Evolutionary conservation across 345 rosid genomes (phyloP).

Genomic region (Fremontodendron californicum): DNA sequence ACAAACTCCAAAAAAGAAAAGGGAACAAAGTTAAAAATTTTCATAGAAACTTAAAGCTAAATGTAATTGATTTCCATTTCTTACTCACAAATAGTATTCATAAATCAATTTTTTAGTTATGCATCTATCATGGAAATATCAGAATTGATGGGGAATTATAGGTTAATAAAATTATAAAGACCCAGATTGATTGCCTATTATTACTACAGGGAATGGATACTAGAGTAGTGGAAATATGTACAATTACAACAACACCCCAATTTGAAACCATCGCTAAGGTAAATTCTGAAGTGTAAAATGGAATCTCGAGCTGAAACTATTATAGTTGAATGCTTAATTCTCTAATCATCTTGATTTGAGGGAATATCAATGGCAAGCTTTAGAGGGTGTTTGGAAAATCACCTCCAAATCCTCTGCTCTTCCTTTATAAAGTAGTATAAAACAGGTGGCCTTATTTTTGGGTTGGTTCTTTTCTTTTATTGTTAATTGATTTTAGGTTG

Average conservation of each 20-base stretch:
- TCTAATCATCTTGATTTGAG: not conserved
- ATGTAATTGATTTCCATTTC: not conserved
- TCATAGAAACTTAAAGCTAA: too few relatives aligned
- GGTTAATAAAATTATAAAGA: not conserved
- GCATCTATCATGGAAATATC: not conserved
- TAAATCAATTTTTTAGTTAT: too few relatives aligned
- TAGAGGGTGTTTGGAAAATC: too few relatives aligned
- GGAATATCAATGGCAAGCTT: too few relatives aligned
- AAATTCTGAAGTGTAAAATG: not conserved
- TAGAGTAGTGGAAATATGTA: not conserved
- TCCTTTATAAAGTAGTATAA: too few relatives aligned
- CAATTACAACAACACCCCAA: not conserved
- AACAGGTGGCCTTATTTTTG: too few relatives aligned
- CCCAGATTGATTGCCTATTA: too few relatives aligned
- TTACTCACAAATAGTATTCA: too few relatives aligned
- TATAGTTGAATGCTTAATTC: not conserved
- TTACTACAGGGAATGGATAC: not conserved
- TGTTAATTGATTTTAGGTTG: too few relatives aligned
- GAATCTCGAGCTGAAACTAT: not conserved
- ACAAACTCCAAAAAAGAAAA: not conserved
- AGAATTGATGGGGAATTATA: not conserved
- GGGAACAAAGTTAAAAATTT: not conserved
- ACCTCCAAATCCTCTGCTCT: too few relatives aligned
- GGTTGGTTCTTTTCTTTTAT: too few relatives aligned
- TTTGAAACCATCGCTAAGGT: not conserved